Evolutionary conservation across 2,329 filamentous ascomycete genomes (phyloP), one percentile per base, ranked within the genome.

Genomic region (Cadophora gregata): DNA sequence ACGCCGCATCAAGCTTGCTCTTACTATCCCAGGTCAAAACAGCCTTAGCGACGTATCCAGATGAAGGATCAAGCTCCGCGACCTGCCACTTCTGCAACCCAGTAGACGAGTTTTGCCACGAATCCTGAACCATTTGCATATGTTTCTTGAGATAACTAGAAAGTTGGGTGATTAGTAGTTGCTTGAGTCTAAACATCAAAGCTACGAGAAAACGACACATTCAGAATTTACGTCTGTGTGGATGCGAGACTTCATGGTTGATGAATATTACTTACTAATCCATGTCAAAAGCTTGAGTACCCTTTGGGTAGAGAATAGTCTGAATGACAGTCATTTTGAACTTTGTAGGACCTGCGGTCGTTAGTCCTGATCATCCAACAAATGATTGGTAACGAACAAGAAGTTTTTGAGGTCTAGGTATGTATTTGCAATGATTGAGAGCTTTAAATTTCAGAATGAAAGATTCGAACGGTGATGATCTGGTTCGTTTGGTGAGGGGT

Each of bases 221-320:
- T 42, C 16, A 42, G 5, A 2, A 5, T 42, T 14, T 2, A 42
- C 16, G 19, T 36, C 8, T 14, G 14, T 6, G 38, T 16, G 14
- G 38, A 42, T 3, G 6, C 19, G 12, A 16, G 33, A 36, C 14
- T 36, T 36, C 33, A 42, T 16, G 38, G 6, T 16, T 16, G 38
- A 42, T 47, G 42, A 2, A 21, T n/a, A n/a, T 21, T 25, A 36
- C 55, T 42, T 42, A 58, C 55, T 67, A 67, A 33, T 67, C 61
- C 24, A 67, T 31, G 47, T 67, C 60, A 36, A 67, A 67, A 14
- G 27, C 27, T 45, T 63, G 29, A 36, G 21, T 25, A 12, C 62
- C 36, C 50, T 47, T 58, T 36, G 65, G 65, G 55, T 67, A 67
- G 47, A 67, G 60, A 45, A 67, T 27, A 14, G 60, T 67, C 33